These are phyloP conservation scores for Monilinia aucupariae DNA, from an alignment of 2,329 filamentous ascomycete genomes.

Conservation along the genomic window DNA sequence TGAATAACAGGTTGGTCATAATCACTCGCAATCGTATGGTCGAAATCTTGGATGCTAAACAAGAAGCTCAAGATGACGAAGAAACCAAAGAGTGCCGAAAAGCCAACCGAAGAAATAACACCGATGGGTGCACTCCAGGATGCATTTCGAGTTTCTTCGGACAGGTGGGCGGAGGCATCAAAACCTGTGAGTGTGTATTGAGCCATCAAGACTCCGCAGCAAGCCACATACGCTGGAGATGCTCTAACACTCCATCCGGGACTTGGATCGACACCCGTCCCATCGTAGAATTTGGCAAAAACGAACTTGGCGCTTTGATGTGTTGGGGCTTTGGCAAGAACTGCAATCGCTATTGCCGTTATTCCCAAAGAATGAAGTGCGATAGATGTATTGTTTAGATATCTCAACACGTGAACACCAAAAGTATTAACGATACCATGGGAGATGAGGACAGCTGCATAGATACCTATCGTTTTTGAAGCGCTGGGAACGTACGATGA, in stretches of 20 bases:
- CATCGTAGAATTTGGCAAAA: conserved; percentile 49
- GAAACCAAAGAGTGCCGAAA: conserved; percentile 53
- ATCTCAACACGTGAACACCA: conserved; percentile 49
- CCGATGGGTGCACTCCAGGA: conserved; percentile 53
- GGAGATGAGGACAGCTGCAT: conserved; percentile 50
- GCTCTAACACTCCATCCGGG: conserved; percentile 50
- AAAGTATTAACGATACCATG: conserved; percentile 54
- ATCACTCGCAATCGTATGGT: conserved; percentile 40
- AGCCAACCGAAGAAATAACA: conserved; percentile 51
- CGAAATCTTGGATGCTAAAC: conserved; percentile 55
- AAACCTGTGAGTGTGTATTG: conserved; percentile 53
- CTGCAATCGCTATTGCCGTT: conserved; percentile 47
- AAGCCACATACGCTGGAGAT: conserved; percentile 49
- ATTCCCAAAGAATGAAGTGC: conserved; percentile 50
- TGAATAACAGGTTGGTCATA: conserved; percentile 52
- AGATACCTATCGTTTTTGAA: conserved; percentile 51
- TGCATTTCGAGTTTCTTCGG: conserved; percentile 52
- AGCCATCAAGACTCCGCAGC: conserved; percentile 48
- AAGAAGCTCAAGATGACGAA: conserved; percentile 53
- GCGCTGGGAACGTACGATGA: conserved; percentile 41
- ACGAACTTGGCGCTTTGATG: conserved; percentile 51
- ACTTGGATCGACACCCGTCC: conserved; percentile 40
- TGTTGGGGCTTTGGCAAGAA: conserved; percentile 52
- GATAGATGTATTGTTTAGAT: conserved; percentile 54
- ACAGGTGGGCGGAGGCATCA: conserved; percentile 52